Evolutionary conservation across 768 basidiomycete species (phyloP).

Genomic region (Serendipita sp.): DNA sequence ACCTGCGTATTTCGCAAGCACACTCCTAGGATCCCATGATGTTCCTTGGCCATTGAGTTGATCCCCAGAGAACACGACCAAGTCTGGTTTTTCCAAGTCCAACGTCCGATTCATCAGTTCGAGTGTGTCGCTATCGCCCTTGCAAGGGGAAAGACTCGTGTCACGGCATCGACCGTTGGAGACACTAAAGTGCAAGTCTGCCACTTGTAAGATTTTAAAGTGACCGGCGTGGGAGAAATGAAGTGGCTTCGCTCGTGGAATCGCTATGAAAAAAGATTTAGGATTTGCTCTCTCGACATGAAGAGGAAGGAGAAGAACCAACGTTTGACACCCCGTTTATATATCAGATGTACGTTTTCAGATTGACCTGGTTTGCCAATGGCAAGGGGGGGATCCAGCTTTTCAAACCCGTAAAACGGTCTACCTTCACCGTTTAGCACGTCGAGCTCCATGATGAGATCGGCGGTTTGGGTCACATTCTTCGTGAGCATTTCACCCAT

Average conservation of each 20-base stretch:
- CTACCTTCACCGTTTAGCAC: constrained; percentile 70
- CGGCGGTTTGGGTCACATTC: constrained; percentile 27
- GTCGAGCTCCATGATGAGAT: constrained; percentile 83
- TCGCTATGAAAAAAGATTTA: constrained; percentile 23
- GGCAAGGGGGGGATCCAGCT: constrained; percentile 44
- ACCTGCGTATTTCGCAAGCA: constrained; percentile 74
- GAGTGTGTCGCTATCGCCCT: constrained; percentile 67
- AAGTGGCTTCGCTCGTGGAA: constrained; percentile 58
- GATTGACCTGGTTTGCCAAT: constrained; percentile 22
- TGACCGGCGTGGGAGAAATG: constrained; percentile 71
- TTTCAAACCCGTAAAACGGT: constrained; percentile 79
- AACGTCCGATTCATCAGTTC: constrained; percentile 54
- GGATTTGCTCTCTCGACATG: no score
- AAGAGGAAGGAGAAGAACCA: constrained; percentile 15
- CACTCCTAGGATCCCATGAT: constrained; percentile 75
- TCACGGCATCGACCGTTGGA: constrained; percentile 64
- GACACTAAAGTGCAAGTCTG: constrained; percentile 84
- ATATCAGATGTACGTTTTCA: constrained; percentile 47
- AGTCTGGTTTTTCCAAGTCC: constrained; percentile 69
- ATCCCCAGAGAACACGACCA: constrained; percentile 87
- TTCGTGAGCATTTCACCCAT: constrained; percentile 29
- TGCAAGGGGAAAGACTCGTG: constrained; percentile 35
- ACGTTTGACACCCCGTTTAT: constrained; percentile 63
- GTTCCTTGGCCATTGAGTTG: constrained; percentile 86
- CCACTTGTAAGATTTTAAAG: constrained; percentile 81